Evolutionary conservation across 352 stramenopile genomes (phyloP).

Genomic region (Globisporangium orthogonon): DNA sequence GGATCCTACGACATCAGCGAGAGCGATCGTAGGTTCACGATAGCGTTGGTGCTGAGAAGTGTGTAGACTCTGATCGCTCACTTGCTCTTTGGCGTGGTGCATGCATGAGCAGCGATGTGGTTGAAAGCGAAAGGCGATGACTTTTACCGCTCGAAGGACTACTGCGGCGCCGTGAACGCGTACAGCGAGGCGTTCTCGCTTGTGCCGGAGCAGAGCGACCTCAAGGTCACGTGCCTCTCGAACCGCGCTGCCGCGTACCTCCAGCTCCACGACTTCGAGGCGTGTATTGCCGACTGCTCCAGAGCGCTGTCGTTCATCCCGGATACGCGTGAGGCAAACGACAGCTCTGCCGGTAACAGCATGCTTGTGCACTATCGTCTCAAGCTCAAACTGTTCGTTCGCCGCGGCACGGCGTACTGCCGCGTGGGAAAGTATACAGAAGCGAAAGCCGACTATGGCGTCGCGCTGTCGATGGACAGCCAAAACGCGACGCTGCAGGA

Average conservation of each 20-base stretch:
- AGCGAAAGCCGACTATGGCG: constrained; percentile 75
- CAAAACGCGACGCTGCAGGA: constrained; percentile 58
- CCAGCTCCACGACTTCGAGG: constrained; percentile 47
- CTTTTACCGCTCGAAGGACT: constrained; percentile 70
- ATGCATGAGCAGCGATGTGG: constrained; percentile 47
- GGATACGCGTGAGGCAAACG: constrained; percentile 33
- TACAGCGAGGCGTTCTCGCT: constrained; percentile 57
- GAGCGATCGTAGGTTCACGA: constrained; percentile 52
- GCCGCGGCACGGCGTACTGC: constrained; percentile 62
- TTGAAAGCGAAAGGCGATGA: constrained; percentile 85
- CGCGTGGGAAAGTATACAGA: constrained; percentile 48
- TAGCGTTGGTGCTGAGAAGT: too few relatives aligned
- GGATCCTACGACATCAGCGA: constrained; percentile 77
- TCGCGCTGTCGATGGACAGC: constrained; percentile 70
- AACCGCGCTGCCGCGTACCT: constrained; percentile 66
- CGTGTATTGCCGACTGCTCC: constrained; percentile 65
- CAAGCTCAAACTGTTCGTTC: constrained; percentile 72
- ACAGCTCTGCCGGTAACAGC: constrained; percentile 9
- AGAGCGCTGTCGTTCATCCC: constrained; percentile 58
- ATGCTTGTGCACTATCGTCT: constrained; percentile 47
- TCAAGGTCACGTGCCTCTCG: constrained; percentile 50
- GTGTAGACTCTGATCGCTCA: too few relatives aligned
- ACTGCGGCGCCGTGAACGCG: constrained; percentile 55
- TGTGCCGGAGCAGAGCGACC: constrained; percentile 25
- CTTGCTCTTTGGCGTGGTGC: neutral